phyloP scores from a whole-genome alignment of 371 early-diverging fungal genomes.

The Mucor circinelloides region DNA sequence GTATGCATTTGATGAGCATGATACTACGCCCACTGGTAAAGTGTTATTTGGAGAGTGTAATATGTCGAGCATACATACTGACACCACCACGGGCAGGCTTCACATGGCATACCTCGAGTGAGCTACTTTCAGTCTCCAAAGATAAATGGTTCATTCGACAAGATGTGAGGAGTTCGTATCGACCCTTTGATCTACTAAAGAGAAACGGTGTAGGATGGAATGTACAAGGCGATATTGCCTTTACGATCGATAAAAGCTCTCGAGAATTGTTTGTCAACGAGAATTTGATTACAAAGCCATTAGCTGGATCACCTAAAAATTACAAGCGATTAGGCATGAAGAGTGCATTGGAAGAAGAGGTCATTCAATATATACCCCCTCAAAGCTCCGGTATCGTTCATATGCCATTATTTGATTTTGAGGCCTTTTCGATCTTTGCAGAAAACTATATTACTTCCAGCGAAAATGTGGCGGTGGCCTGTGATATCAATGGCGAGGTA shows the following conservation, averaged over 20 bases:
- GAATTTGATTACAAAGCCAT: conserved; percentile 22
- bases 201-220: conserved; percentile 71
- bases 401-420: conserved; percentile 68
- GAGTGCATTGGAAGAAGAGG: conserved; percentile 33
- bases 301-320: conserved; percentile 26
- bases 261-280: conserved; percentile 49
- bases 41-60: not conserved
- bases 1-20: conserved; percentile 73
- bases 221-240: conserved; percentile 70
- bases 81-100: conserved; percentile 38
- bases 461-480: conserved; percentile 54
- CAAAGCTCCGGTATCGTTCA: conserved; percentile 69
- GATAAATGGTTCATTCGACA: conserved; percentile 73
- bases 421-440: not conserved
- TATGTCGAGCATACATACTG: not conserved
- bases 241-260: conserved; percentile 55
- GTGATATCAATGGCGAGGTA: conserved; percentile 74
- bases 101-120: conserved; percentile 68
- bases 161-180: conserved; percentile 51
- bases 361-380: conserved; percentile 44
- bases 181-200: conserved; percentile 48
- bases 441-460: conserved; percentile 23
- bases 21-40: conserved; percentile 62
- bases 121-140: conserved; percentile 77
- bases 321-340: conserved; percentile 27